Base-by-base conservation (phyloP, 2,329 filamentous ascomycete genomes). In the Pyricularia pennisetigena region DNA sequence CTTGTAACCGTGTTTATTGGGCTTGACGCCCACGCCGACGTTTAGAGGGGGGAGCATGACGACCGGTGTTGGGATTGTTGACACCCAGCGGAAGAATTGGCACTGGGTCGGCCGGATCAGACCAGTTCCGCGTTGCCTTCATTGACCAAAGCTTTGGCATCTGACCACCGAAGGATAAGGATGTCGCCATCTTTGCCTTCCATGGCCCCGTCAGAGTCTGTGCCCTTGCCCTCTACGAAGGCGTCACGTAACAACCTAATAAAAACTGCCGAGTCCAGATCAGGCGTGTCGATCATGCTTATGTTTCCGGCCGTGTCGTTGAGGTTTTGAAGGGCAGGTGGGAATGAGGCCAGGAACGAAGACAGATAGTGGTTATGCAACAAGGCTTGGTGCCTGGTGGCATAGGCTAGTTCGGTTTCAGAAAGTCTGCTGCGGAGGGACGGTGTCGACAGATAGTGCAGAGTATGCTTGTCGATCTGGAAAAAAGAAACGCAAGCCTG, bases 281-380 rank as follows among this genome's bases (percentile, higher is more conserved):
- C 95, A 0, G 95, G 95, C 2, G 86, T 83, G 75, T 97, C 93
- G 32, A 98, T 87, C 95, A 99, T 99, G 79, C 87, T 93, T 68
- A 94, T 89, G 10, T 94, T 94, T 32, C 93, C 94, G 0, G 91
- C 89, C 16, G 91, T 92, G 80, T 99, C 95, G 79, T 98, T 96
- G 68, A 99, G 81, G 72, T 93, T 89, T 77, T 94, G 90, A 73
- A 99, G 78, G 64, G 87, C 83, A 16, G 86, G 80, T 0, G 95
- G 95, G 73, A 99, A 97, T 14, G 90, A 88, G 0, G 84, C 85
- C 20, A 99, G 83, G 75, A 99, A 99, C 0, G 92, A 94, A 0
- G 89, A 86, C 5, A 91, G 83, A 79, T 97, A 98, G 78, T 98
- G 94, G 67, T 88, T 85, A 68, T 94, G 89, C 23, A 98, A 84